Evolutionary conservation across 2,329 filamentous ascomycete species (phyloP).

Genomic region (Escovopsis weberi): DNA sequence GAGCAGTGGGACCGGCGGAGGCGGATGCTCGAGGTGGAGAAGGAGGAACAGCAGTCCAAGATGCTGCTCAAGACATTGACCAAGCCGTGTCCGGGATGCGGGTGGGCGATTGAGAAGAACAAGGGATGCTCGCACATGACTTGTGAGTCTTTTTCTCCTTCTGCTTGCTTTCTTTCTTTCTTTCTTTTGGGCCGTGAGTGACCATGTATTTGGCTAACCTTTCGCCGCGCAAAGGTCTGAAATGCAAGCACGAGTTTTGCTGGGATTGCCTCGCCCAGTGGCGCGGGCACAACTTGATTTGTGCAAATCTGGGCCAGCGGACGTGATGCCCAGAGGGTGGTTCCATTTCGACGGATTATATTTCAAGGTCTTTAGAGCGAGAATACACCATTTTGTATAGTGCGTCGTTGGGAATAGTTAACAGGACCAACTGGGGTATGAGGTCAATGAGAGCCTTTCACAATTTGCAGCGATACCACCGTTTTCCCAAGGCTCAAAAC

Average conservation of each 20-base stretch:
- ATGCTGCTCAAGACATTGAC: slow-evolving; percentile 16
- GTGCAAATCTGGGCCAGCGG: no score
- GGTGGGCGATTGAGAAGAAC: slow-evolving; percentile 25
- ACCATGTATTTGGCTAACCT: no score
- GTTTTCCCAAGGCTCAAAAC: no score
- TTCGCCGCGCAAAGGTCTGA: slow-evolving; percentile 14
- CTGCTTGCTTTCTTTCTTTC: not conserved
- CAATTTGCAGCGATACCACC: no score
- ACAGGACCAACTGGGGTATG: no score
- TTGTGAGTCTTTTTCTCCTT: slow-evolving; percentile 19
- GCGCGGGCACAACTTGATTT: not conserved
- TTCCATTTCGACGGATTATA: no score
- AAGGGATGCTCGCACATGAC: slow-evolving; percentile 27
- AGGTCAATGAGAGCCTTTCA: no score
- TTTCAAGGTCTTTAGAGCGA: no score
- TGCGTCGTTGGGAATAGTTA: no score
- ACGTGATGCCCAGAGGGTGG: no score
- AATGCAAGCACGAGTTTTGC: slow-evolving; percentile 21
- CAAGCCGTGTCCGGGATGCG: slow-evolving; percentile 25
- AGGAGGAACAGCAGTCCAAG: slow-evolving; percentile 21
- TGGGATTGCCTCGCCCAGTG: slow-evolving; percentile 17
- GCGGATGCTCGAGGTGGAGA: slow-evolving; percentile 11
- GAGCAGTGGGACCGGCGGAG: slow-evolving; percentile 24
- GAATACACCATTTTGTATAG: no score
- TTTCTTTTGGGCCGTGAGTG: no score